Conservation (phyloP, 768 basidiomycete genomes). For the Auriscalpium vulgare region DNA sequence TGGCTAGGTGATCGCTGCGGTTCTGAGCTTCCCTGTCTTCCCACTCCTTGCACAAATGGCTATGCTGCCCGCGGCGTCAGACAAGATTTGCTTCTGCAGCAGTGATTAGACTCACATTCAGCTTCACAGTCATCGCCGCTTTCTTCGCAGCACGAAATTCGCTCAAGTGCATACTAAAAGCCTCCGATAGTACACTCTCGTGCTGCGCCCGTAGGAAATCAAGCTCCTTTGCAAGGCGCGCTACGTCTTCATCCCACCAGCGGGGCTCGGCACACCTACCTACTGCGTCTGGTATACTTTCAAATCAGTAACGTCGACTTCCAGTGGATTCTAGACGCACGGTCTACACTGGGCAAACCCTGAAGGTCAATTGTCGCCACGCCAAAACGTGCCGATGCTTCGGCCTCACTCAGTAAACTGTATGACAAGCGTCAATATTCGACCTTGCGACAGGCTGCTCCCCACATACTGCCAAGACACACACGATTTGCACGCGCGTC, state of each 20-base stretch:
- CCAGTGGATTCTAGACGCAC: background rate
- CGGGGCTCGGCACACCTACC: too few species aligned
- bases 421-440: background rate
- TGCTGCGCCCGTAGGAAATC: background rate
- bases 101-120: background rate
- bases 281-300: too few species aligned
- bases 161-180: background rate
- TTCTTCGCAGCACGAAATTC: background rate
- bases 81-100: background rate
- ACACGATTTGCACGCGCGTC: slow-evolving; percentile 9
- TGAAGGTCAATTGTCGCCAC: too few species aligned
- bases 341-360: background rate
- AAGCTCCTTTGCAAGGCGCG: background rate
- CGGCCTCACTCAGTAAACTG: background rate
- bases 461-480: slow-evolving; percentile 1
- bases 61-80: background rate
- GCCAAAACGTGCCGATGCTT: background rate
- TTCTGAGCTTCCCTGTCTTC: background rate
- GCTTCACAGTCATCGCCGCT: background rate
- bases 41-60: slow-evolving; percentile 1
- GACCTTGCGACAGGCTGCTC: background rate
- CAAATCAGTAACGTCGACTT: too few species aligned
- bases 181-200: background rate
- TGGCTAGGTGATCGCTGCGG: slow-evolving; percentile 1
- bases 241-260: too few species aligned